Conservation (phyloP, 2,329 filamentous ascomycete genomes). For the Ophiostoma triangulosporum region DNA sequence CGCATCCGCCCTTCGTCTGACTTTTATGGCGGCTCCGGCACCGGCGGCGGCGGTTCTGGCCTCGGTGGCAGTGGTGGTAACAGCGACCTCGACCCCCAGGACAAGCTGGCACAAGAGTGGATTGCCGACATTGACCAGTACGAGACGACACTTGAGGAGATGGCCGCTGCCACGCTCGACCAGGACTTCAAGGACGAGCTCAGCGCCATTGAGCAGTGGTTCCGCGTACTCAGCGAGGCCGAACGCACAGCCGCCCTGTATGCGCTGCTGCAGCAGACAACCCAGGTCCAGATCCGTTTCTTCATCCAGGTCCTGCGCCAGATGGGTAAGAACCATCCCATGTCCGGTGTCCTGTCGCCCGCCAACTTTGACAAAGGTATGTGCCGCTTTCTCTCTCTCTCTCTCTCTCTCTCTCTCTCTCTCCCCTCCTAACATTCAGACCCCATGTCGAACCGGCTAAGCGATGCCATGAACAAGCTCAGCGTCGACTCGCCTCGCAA, state of each 20-base stretch:
- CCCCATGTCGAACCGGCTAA: constrained; percentile 91
- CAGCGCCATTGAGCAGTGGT: constrained; percentile 99
- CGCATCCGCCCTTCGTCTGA: constrained; percentile 91
- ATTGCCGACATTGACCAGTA: constrained; percentile 98
- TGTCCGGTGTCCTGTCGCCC: constrained; percentile 89
- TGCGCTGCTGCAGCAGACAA: constrained; percentile 92
- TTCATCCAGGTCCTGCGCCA: constrained; percentile 98
- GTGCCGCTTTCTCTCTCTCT: not conserved
- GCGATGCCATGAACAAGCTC: constrained; percentile 91
- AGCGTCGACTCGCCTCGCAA: constrained; percentile 78
- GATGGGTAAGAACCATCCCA: constrained; percentile 96
- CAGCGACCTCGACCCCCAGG: constrained; percentile 66
- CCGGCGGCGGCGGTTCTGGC: constrained; percentile 29
- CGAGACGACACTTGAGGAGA: constrained; percentile 96
- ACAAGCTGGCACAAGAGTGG: constrained; percentile 95
- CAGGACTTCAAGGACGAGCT: constrained; percentile 99
- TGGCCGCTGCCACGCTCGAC: constrained; percentile 96
- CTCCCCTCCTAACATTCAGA: constrained; percentile 37
- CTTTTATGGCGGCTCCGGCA: constrained; percentile 59
- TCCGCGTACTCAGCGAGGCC: constrained; percentile 89
- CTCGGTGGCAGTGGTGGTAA: constrained; percentile 35
- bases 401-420: not conserved
- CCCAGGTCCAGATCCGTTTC: constrained; percentile 96
- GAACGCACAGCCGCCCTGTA: constrained; percentile 93
- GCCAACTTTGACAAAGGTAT: constrained; percentile 92